Base-by-base conservation (phyloP, 2,329 filamentous ascomycete species). In the Colletotrichum falcatum region DNA sequence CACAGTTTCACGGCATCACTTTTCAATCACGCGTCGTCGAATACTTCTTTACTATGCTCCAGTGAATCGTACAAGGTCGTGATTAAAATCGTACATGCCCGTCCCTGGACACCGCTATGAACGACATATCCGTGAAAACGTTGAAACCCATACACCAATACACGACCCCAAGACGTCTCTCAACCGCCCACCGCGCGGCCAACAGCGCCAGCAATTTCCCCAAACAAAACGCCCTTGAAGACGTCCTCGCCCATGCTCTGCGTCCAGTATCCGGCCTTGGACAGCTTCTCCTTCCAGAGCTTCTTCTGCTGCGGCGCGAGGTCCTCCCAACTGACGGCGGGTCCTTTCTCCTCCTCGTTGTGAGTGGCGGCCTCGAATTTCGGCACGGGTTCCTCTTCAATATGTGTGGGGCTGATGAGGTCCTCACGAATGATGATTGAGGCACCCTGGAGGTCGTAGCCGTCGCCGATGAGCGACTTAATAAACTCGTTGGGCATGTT, bases 151-250 rank as follows among this genome's bases (percentile, higher is more conserved):
- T 46, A 61, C 8, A 53, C 23, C 14, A 9, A 26, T 33, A 3
- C 11, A 30, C 20, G 1, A 3, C 20, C 35, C n/a, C 6, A 3
- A 16, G 23, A 20, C 30, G 11, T 1, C 51, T n/a, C 37, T 48
- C 28, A 64, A 26, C 69, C 69, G 1, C 53, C 69, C 1, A 88
- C 82, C 56, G 85, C 83, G 37, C 81, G 83, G 6, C 89, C 87
- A 20, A 92, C 88, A 61, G 85, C 82, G 2, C 88, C 91, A 1
- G 88, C 92, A 73, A 93, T 84, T 80, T 94, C 88, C 26, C 90
- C 88, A 81, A 97, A 97, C 72, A 97, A 82, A 39, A 97, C 88
- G 3, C 93, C 92, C 80, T 91, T 90, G 74, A 97, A 87, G 37
- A 96, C 88, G 12, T 85, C 86, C 83, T 95, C 93, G 3, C 93